Percentiles rank a stretch among this genome's conserved stretches.
Conservation (phyloP, 2,329 filamentous ascomycete genomes). For the Pseudogymnoascus sp. region DNA sequence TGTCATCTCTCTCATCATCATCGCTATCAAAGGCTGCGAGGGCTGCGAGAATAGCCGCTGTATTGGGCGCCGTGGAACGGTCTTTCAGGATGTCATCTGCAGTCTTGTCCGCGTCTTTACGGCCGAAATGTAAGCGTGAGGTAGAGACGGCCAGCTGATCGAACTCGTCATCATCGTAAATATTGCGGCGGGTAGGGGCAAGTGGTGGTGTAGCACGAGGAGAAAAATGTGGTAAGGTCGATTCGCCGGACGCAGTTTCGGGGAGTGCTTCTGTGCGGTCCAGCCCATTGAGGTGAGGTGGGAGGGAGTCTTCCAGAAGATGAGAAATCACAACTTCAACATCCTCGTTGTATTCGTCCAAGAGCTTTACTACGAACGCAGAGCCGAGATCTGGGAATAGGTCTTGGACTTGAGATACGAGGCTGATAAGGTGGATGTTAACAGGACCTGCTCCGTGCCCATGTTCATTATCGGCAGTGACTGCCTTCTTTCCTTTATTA, state of each 20-base stretch:
- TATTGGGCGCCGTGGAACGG: constrained; percentile 57
- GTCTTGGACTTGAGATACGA: constrained; percentile 86
- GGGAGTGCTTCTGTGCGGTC: constrained; percentile 60
- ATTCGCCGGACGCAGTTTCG: constrained; percentile 24
- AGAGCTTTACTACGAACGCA: constrained; percentile 68
- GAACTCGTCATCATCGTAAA: constrained; percentile 75
- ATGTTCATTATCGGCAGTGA: constrained; percentile 30
- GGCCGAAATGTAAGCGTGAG: constrained; percentile 70
- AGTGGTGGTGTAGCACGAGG: constrained; percentile 52
- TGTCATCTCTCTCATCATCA: constrained; percentile 94
- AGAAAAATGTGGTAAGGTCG: constrained; percentile 38
- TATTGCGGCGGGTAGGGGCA: constrained; percentile 56
- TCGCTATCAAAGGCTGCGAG: constrained; percentile 85
- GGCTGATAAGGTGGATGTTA: constrained; percentile 74
- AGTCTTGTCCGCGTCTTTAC: constrained; percentile 52
- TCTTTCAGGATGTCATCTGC: constrained; percentile 67
- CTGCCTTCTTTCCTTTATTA: constrained; percentile 57
- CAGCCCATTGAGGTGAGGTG: constrained; percentile 53
- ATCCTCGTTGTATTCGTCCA: constrained; percentile 72
- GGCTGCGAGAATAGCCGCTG: constrained; percentile 81
- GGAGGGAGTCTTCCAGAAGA: constrained; percentile 69
- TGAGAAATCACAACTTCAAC: constrained; percentile 74
- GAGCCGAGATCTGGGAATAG: constrained; percentile 82
- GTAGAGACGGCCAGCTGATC: constrained; percentile 60
- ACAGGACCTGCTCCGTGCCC: constrained; percentile 14